A percentile compares a stretch with the other conserved stretches of the same genome.
Conservation (phyloP, 116 monocot genomes). For the Papilionanthe hybrid region DNA sequence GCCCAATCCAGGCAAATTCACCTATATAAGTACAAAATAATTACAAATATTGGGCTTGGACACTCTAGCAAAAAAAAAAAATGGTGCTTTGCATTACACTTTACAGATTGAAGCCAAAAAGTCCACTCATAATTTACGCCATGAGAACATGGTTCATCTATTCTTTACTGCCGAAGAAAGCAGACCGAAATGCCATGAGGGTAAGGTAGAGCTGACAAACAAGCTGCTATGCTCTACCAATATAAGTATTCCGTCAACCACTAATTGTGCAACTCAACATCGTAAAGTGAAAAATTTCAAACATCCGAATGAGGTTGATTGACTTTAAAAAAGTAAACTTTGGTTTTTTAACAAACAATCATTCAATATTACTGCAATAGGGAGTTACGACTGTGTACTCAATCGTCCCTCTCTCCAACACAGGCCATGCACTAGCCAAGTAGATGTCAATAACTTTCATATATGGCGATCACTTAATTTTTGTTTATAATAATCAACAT, state of each 20-base stretch:
- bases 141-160: neutral
- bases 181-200: neutral
- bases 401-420: too few relatives aligned
- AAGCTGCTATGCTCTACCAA: neutral
- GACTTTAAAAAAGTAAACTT: neutral
- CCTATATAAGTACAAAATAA: neutral
- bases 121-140: neutral
- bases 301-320: neutral
- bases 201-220: neutral
- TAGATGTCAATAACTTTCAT: too few relatives aligned
- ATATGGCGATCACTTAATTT: too few relatives aligned
- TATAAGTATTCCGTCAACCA: neutral
- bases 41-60: neutral
- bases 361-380: neutral
- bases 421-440: too few relatives aligned
- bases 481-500: too few relatives aligned
- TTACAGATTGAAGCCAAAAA: neutral
- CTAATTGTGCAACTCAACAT: neutral
- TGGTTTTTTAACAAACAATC: neutral
- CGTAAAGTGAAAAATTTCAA: neutral
- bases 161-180: neutral
- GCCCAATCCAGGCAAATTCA: neutral
- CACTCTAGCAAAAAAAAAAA: neutral
- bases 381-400: too few relatives aligned
- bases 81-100: neutral